Percentiles rank a stretch among this genome's conserved stretches.
Evolutionary conservation across 441 rosid genomes (phyloP).

Genomic region (California macrophylla): DNA sequence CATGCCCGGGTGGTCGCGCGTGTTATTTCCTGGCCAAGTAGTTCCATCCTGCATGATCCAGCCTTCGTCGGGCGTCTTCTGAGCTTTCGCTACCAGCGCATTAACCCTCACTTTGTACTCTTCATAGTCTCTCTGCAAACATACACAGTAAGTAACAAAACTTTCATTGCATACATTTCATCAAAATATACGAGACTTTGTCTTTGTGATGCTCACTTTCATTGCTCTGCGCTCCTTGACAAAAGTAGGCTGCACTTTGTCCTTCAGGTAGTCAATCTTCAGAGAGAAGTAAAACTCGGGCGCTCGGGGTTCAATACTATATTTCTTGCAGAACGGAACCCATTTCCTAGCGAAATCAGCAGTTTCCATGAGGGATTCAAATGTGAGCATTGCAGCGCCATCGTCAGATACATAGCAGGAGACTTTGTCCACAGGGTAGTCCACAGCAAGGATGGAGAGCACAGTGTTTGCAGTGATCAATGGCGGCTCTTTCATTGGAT

Average conservation of each 20-base stretch:
- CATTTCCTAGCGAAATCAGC: constrained; percentile 90
- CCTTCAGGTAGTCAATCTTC: constrained; percentile 74
- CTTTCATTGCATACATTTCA: too few relatives aligned
- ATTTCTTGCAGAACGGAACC: constrained; percentile 95
- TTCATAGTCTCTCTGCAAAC: constrained; percentile 80
- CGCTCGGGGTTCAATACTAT: constrained; percentile 83
- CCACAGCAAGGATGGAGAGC: constrained; percentile 86
- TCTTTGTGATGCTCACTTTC: constrained; percentile 69
- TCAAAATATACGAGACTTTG: too few relatives aligned
- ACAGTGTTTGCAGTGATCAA: constrained; percentile 94
- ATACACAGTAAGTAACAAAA: background rate
- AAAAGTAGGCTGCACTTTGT: constrained; percentile 69
- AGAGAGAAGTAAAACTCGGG: constrained; percentile 88
- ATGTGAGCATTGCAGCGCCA: constrained; percentile 97
- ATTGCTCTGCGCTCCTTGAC: constrained; percentile 79
- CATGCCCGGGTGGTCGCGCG: constrained; percentile 95
- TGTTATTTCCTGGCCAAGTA: constrained; percentile 91
- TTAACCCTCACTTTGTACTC: constrained; percentile 78
- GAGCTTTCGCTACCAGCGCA: constrained; percentile 70
- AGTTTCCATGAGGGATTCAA: constrained; percentile 92
- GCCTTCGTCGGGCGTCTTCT: constrained; percentile 94
- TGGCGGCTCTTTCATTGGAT: constrained; percentile 93
- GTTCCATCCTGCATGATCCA: constrained; percentile 99
- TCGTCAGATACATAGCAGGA: constrained; percentile 95
- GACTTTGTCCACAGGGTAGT: constrained; percentile 84